phyloP scores from a whole-genome alignment of 2,329 filamentous ascomycete species.

The Trichoderma sp. region DNA sequence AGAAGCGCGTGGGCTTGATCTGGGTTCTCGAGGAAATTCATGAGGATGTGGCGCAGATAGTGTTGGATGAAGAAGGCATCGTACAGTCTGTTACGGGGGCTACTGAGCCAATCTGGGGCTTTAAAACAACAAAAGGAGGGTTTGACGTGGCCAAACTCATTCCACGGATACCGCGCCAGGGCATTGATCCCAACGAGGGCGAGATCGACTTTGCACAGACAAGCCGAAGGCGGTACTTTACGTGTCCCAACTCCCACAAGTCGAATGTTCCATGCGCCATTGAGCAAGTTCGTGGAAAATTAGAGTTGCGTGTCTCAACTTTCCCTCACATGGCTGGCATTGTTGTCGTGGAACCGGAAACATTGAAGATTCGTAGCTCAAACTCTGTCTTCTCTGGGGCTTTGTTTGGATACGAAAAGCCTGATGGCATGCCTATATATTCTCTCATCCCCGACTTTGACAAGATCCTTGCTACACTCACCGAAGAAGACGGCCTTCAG shows the following conservation, averaged over 20 bases:
- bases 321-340: constrained; percentile 98
- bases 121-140: constrained; percentile 64
- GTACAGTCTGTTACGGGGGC: constrained; percentile 72
- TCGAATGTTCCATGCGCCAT: constrained; percentile 85
- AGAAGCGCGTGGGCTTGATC: constrained; percentile 89
- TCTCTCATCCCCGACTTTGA: constrained; percentile 86
- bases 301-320: constrained; percentile 81
- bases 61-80: constrained; percentile 74
- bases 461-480: constrained; percentile 76
- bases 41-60: constrained; percentile 81
- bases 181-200: constrained; percentile 67
- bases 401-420: constrained; percentile 84
- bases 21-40: constrained; percentile 99
- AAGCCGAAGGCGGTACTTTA: constrained; percentile 74
- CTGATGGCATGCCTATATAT: constrained; percentile 77
- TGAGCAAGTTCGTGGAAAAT: constrained; percentile 67
- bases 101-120: constrained; percentile 84
- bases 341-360: constrained; percentile 81
- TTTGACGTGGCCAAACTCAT: constrained; percentile 77
- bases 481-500: constrained; percentile 80
- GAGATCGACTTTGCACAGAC: constrained; percentile 79
- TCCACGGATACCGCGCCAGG: constrained; percentile 77
- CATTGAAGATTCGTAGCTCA: constrained; percentile 81
- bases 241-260: constrained; percentile 73
- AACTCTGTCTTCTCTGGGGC: constrained; percentile 94